These are phyloP conservation scores for Neofusicoccum laricinum DNA, from an alignment of 2,329 filamentous ascomycete genomes.

Conservation along the genomic window DNA sequence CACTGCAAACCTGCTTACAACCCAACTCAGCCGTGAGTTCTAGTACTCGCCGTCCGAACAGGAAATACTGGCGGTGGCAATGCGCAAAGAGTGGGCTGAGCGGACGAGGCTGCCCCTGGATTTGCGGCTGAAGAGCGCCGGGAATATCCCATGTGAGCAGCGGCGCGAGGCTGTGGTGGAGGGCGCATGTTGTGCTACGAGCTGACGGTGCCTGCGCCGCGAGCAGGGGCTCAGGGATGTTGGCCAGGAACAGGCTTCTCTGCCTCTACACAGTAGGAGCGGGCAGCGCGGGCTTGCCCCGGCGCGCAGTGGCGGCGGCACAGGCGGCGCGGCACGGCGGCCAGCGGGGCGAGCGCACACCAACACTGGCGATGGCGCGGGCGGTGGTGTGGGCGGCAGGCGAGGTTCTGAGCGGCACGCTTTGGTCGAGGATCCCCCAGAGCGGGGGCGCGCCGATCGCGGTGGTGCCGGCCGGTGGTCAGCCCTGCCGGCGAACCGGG, in stretches of 20 bases:
- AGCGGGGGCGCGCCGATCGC: constrained; percentile 10
- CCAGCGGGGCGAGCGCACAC: no score
- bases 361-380: not conserved
- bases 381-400: not conserved
- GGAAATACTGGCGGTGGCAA: no score
- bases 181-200: constrained; percentile 4
- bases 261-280: no score
- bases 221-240: constrained; percentile 3
- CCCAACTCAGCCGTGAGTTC: no score
- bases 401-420: not conserved
- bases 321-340: no score
- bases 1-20: no score
- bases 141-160: constrained; percentile 12
- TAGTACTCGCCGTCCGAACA: no score
- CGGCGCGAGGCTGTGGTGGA: constrained; percentile 3
- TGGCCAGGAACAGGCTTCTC: not conserved
- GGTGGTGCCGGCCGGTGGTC: not conserved
- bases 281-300: not conserved
- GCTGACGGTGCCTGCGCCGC: constrained; percentile 12
- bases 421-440: constrained; percentile 11
- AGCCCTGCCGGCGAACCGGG: not conserved
- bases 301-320: no score
- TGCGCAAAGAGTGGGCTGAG: not conserved
- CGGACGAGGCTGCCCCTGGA: not conserved
- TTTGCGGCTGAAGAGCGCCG: constrained; percentile 7